These are phyloP conservation scores for Megacollybia platyphylla DNA, from an alignment of 1,284 basidiomycete genomes.

Conservation along the genomic window DNA sequence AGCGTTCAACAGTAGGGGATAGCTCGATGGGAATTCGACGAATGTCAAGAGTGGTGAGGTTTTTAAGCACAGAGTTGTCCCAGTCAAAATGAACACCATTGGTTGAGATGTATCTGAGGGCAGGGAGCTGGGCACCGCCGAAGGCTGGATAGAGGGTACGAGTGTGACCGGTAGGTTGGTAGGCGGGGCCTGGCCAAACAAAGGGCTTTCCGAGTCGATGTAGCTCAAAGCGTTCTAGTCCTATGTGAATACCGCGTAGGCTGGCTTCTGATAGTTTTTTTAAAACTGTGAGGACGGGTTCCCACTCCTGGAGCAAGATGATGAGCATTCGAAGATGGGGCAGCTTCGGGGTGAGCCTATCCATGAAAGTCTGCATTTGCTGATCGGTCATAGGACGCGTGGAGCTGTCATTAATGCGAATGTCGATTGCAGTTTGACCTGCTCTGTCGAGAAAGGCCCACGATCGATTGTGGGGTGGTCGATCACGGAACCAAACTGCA, in stretches of 20 bases:
- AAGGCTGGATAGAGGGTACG: conserved; percentile 26
- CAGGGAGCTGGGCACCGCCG: conserved; percentile 25
- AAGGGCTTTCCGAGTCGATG: conserved; percentile 36
- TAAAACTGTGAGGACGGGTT: conserved; percentile 32
- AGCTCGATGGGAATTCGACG: conserved; percentile 38
- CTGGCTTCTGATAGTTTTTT: conserved; percentile 28
- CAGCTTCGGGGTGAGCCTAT: conserved; percentile 32
- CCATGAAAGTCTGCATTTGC: conserved; percentile 30
- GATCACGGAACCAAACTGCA: conserved; percentile 42
- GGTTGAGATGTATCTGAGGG: conserved; percentile 32
- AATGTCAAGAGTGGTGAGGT: conserved; percentile 48
- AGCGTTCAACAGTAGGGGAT: conserved; percentile 30
- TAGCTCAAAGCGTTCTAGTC: conserved; percentile 44
- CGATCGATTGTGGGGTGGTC: conserved; percentile 32
- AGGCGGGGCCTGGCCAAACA: conserved; percentile 26
- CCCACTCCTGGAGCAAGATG: conserved; percentile 37
- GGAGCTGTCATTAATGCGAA: conserved; percentile 37
- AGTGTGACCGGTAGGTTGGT: conserved; percentile 17
- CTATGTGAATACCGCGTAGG: conserved; percentile 17
- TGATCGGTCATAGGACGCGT: conserved; percentile 21
- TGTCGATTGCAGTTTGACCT: conserved; percentile 34
- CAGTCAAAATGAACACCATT: conserved; percentile 49
- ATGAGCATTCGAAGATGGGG: conserved; percentile 42
- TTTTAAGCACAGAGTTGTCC: conserved; percentile 25
- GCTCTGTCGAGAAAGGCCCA: conserved; percentile 42